A percentile compares a stretch with the other conserved stretches of the same genome.
phyloP scores from a whole-genome alignment of 768 basidiomycete genomes.

The Kockovaella imperatae region DNA sequence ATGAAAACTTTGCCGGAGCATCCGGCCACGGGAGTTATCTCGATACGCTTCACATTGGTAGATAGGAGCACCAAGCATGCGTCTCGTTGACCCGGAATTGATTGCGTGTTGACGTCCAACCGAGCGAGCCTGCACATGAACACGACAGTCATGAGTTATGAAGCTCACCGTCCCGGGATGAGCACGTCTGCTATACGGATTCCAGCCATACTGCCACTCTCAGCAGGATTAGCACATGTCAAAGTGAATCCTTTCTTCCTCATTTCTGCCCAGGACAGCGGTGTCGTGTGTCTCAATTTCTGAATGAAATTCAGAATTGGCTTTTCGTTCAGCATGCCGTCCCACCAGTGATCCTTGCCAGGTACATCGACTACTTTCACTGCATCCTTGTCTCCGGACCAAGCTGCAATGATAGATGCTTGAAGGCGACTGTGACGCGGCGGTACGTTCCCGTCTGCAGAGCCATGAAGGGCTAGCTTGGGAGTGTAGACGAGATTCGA shows the following conservation, averaged over 20 bases:
- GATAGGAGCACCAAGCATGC: slow-evolving; percentile 15
- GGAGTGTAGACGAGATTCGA: slow-evolving; percentile 66
- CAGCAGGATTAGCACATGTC: slow-evolving; percentile 62
- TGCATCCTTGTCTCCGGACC: slow-evolving; percentile 46
- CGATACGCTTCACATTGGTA: slow-evolving; percentile 24
- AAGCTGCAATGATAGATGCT: slow-evolving; percentile 55
- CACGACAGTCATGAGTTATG: not conserved
- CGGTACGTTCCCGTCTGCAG: slow-evolving; percentile 76
- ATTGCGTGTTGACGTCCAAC: slow-evolving; percentile 26
- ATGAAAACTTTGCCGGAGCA: no score
- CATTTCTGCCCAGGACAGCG: slow-evolving; percentile 9
- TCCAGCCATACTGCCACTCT: slow-evolving; percentile 64
- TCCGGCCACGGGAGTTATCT: no score
- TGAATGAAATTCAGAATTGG: slow-evolving; percentile 44
- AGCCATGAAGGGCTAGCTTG: slow-evolving; percentile 66
- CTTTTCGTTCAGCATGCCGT: slow-evolving; percentile 48
- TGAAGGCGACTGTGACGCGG: slow-evolving; percentile 72
- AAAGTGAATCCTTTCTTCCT: slow-evolving; percentile 54
- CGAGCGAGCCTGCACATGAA: slow-evolving; percentile 12
- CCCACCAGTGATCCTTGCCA: slow-evolving; percentile 29
- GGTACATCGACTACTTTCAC: slow-evolving; percentile 21
- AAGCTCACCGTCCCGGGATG: slow-evolving; percentile 61
- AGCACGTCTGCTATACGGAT: slow-evolving; percentile 57
- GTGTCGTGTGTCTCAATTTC: not conserved
- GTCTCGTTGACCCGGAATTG: slow-evolving; percentile 9